phyloP scores from a whole-genome alignment of 306 rosid species.

The Vigna unguiculata region DNA sequence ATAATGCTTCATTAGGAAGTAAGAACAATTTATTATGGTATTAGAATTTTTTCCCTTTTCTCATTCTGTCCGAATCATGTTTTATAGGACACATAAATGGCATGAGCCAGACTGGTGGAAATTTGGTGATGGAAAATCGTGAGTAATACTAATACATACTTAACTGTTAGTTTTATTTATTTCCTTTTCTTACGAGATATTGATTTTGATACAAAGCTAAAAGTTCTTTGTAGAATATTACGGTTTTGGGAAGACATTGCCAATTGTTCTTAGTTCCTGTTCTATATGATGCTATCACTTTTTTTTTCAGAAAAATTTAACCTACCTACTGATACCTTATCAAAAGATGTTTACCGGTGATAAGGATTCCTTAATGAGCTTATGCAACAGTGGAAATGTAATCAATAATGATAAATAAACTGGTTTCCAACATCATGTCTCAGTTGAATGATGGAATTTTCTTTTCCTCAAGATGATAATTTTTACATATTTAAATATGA shows the following conservation, averaged over 20 bases:
- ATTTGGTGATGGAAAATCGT: constrained; percentile 75
- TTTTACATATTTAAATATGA: background rate
- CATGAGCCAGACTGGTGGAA: constrained; percentile 85
- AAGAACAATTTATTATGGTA: constrained; percentile 25
- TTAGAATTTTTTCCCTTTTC: background rate
- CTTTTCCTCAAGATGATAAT: constrained; percentile 24
- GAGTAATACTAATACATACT: constrained; percentile 46
- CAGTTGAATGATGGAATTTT: constrained; percentile 1
- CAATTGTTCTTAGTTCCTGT: background rate
- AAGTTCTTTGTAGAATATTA: constrained; percentile 11
- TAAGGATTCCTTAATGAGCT: constrained; percentile 33
- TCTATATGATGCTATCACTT: constrained; percentile 16
- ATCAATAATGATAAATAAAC: constrained; percentile 4
- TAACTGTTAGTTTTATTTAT: background rate
- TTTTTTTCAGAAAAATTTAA: background rate
- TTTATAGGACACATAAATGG: constrained; percentile 68
- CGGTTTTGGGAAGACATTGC: constrained; percentile 4
- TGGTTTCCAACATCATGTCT: background rate
- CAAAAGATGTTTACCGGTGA: background rate
- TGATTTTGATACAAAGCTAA: constrained; percentile 1
- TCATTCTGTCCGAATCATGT: constrained; percentile 29
- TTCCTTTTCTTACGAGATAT: background rate
- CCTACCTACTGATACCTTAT: constrained; percentile 14
- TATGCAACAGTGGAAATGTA: constrained; percentile 13
- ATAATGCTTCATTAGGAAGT: constrained; percentile 37